Evolutionary conservation across 2,329 filamentous ascomycete genomes (phyloP).

Genomic region (Rosellinia necatrix): DNA sequence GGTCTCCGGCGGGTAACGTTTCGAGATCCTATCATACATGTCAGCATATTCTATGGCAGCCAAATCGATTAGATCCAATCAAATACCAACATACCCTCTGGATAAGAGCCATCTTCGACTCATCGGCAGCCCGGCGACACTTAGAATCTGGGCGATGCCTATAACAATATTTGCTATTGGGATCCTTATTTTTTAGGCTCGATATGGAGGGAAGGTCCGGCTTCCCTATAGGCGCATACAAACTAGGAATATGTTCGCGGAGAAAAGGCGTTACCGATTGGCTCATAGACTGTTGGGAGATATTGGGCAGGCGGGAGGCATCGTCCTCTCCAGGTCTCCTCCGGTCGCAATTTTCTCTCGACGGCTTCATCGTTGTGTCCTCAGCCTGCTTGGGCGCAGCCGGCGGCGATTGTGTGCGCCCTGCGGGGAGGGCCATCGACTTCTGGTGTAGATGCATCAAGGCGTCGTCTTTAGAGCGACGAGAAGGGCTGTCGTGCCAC

Average conservation of each 20-base stretch:
- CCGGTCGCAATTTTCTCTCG: constrained; percentile 55
- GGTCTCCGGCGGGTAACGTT: constrained; percentile 78
- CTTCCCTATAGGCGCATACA: constrained; percentile 81
- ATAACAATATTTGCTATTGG: constrained; percentile 93
- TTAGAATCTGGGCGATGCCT: constrained; percentile 92
- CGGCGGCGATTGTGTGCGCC: constrained; percentile 26
- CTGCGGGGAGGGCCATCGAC: not conserved
- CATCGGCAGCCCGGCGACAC: constrained; percentile 89
- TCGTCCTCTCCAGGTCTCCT: constrained; percentile 56
- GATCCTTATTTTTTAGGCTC: constrained; percentile 52
- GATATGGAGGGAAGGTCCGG: constrained; percentile 49
- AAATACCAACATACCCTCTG: constrained; percentile 69
- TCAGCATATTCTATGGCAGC: not conserved
- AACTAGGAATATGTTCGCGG: constrained; percentile 83
- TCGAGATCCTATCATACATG: constrained; percentile 69
- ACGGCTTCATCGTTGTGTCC: constrained; percentile 34
- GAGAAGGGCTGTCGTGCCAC: constrained; percentile 9
- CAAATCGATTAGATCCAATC: not conserved
- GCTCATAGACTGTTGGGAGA: constrained; percentile 69
- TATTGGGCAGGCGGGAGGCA: constrained; percentile 56
- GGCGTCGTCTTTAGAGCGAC: constrained; percentile 15
- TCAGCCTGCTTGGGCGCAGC: constrained; percentile 27
- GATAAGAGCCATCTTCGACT: constrained; percentile 93
- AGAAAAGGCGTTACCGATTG: constrained; percentile 87
- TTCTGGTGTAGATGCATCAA: constrained; percentile 18